A percentile compares a stretch with the other conserved stretches of the same genome.
These are phyloP conservation scores for Tubosaeta sp. DNA, from an alignment of 768 basidiomycete genomes.

Conservation along the genomic window DNA sequence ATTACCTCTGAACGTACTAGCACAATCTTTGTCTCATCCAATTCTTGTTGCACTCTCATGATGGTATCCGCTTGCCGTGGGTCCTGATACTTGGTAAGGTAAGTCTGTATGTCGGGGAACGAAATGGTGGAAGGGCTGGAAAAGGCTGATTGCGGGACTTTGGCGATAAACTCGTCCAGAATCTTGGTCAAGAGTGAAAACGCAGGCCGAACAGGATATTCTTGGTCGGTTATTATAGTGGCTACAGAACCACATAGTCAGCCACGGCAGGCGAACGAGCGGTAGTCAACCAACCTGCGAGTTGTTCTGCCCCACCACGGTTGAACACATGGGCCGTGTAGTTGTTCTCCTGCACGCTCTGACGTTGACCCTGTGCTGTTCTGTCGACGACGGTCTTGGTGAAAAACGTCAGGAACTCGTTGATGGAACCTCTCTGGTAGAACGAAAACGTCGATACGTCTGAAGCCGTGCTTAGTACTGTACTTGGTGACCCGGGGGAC, in stretches of 20 bases:
- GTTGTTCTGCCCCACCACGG: constrained; percentile 76
- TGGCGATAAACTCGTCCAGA: constrained; percentile 84
- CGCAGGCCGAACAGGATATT: constrained; percentile 94
- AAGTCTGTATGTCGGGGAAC: constrained; percentile 72
- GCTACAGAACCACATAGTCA: constrained; percentile 39
- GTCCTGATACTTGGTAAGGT: constrained; percentile 92
- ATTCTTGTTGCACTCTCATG: constrained; percentile 95
- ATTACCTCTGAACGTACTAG: constrained; percentile 53
- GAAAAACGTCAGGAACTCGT: constrained; percentile 93
- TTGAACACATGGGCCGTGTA: constrained; percentile 95
- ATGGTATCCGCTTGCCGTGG: constrained; percentile 96
- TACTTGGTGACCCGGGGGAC: constrained; percentile 58
- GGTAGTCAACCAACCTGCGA: constrained; percentile 59
- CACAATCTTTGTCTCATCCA: constrained; percentile 99
- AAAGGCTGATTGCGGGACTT: constrained; percentile 71
- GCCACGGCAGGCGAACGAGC: not conserved
- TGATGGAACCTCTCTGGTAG: constrained; percentile 84
- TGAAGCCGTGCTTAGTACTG: constrained; percentile 59
- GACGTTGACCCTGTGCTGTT: constrained; percentile 82
- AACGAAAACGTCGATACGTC: constrained; percentile 92
- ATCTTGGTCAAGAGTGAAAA: constrained; percentile 93
- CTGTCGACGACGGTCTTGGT: constrained; percentile 89
- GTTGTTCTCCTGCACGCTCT: constrained; percentile 90
- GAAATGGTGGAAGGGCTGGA: constrained; percentile 61
- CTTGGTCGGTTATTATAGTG: constrained; percentile 90